These are phyloP conservation scores for Sordariomycetes sp. DNA, from an alignment of 2,329 filamentous ascomycete genomes.

Conservation along the genomic window DNA sequence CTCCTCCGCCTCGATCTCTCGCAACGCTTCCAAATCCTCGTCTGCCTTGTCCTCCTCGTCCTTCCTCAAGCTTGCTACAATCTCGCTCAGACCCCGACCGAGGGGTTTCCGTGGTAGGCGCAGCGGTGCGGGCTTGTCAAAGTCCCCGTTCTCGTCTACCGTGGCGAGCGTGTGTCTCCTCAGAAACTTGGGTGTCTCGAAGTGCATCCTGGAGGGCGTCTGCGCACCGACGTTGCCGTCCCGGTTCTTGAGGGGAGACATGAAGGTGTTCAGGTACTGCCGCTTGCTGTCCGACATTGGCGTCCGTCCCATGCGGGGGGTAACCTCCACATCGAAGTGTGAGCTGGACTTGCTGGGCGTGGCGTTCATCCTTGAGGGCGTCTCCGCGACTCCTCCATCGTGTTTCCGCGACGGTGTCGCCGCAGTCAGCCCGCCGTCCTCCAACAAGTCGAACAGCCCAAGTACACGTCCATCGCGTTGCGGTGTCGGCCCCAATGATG, in stretches of 20 bases:
- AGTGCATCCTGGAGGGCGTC: constrained; percentile 47
- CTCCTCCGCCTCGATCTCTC: constrained; percentile 56
- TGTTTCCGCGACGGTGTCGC: neutral
- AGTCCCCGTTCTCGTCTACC: constrained; percentile 46
- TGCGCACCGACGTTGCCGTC: constrained; percentile 25
- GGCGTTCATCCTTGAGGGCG: constrained; percentile 15
- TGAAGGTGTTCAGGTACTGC: constrained; percentile 52
- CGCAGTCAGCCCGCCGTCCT: constrained; percentile 28
- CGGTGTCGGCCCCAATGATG: constrained; percentile 66
- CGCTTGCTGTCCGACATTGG: constrained; percentile 51
- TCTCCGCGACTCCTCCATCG: neutral
- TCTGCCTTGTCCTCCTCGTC: constrained; percentile 61
- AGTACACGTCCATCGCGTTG: constrained; percentile 70
- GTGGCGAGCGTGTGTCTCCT: constrained; percentile 34
- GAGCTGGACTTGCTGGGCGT: constrained; percentile 37
- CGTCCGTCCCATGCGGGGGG: constrained; percentile 31
- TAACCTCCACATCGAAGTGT: constrained; percentile 16
- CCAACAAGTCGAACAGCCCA: constrained; percentile 65
- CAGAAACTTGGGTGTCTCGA: constrained; percentile 67
- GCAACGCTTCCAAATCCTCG: constrained; percentile 65
- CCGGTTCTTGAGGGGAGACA: constrained; percentile 51
- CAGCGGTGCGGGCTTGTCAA: constrained; percentile 37
- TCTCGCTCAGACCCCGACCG: constrained; percentile 63
- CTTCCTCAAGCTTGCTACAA: constrained; percentile 61
- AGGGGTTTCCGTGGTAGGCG: constrained; percentile 50